These are phyloP conservation scores for Citrus inodora DNA, from an alignment of 345 rosid species.

Conservation along the genomic window DNA sequence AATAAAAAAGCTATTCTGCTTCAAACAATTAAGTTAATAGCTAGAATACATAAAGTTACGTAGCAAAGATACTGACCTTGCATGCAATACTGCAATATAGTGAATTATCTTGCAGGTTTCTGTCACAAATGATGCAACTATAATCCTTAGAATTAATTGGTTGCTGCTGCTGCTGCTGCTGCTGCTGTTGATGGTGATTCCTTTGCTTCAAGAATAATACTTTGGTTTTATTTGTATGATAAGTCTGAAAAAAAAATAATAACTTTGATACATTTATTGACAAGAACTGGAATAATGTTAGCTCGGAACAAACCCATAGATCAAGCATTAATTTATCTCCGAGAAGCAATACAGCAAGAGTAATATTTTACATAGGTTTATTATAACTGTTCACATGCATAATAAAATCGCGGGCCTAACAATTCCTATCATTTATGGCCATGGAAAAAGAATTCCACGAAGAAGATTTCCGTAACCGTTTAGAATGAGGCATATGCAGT, in stretches of 20 bases:
- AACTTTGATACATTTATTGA: background rate
- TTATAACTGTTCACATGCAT: background rate
- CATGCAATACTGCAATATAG: constrained; percentile 36
- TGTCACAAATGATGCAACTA: constrained; percentile 25
- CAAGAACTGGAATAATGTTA: background rate
- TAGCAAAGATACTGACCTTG: constrained; percentile 17
- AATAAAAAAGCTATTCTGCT: no score
- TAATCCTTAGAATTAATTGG: constrained; percentile 14
- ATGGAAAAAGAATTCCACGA: background rate
- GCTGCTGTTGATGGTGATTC: constrained; percentile 10
- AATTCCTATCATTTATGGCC: background rate
- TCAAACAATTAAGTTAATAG: no score
- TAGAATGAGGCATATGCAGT: background rate
- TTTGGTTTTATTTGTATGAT: constrained; percentile 31
- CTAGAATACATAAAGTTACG: no score
- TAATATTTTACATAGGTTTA: background rate
- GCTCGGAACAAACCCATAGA: background rate
- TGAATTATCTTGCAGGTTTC: constrained; percentile 28
- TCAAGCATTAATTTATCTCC: background rate
- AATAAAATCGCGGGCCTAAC: background rate
- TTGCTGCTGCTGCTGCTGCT: background rate
- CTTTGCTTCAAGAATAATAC: constrained; percentile 38
- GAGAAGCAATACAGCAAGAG: background rate
- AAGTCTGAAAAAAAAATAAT: constrained; percentile 12
- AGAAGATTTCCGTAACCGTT: no score